Conservation (phyloP, 179 eudicot genomes). For the Nepenthes alata region DNA sequence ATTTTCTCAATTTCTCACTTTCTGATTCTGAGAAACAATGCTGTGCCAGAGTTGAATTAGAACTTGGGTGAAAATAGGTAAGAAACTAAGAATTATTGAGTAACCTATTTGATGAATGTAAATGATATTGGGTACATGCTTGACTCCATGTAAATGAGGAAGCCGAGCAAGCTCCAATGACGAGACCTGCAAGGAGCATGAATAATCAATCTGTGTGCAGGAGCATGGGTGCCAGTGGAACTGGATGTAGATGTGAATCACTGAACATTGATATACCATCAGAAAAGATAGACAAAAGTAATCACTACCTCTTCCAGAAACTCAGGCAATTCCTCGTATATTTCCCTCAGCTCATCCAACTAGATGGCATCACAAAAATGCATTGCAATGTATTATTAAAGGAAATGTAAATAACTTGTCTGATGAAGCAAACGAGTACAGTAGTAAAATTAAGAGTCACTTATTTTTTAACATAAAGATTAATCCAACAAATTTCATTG, state of each 20-base stretch:
- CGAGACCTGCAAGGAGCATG: constrained; percentile 49
- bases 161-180: constrained; percentile 80
- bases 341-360: constrained; percentile 97
- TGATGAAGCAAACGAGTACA: too few species aligned
- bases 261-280: constrained; percentile 5
- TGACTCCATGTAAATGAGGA: constrained; percentile 40
- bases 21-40: background rate
- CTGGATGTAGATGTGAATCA: background rate
- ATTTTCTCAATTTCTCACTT: background rate
- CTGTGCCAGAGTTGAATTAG: background rate
- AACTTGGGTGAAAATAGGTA: background rate
- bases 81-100: constrained; percentile 5
- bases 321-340: constrained; percentile 94
- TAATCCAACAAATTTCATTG: too few species aligned
- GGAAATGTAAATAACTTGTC: too few species aligned
- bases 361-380: constrained; percentile 15
- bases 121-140: constrained; percentile 46
- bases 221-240: background rate
- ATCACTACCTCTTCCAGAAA: constrained; percentile 76
- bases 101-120: constrained; percentile 95
- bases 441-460: background rate
- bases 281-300: background rate
- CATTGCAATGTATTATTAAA: background rate
- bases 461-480: too few species aligned
- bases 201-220: constrained; percentile 1